Evolutionary conservation across 1,284 basidiomycete species (phyloP).

Genomic region (Crucibulum cyathiforme): DNA sequence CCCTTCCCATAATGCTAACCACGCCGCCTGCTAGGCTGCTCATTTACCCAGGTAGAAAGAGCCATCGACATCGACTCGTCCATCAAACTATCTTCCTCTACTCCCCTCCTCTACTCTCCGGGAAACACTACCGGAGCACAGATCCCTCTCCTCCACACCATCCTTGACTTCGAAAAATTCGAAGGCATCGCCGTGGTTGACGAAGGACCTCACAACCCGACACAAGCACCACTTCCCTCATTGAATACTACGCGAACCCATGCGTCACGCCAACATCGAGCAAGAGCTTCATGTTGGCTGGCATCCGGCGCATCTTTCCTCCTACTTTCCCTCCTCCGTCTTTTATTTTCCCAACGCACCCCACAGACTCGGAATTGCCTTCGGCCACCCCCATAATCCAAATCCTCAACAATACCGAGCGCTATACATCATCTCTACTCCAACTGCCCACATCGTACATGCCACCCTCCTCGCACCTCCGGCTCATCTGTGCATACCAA

Average conservation of each 20-base stretch:
- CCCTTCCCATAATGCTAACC: conserved; percentile 2
- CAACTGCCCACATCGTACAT: conserved; percentile 85
- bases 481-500: no score
- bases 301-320: conserved; percentile 73
- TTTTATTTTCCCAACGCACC: conserved; percentile 1
- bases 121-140: conserved; percentile 97
- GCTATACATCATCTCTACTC: conserved; percentile 96
- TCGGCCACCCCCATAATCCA: conserved; percentile 95
- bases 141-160: conserved; percentile 73
- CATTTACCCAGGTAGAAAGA: conserved; percentile 53
- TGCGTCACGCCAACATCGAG: conserved; percentile 95
- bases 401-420: conserved; percentile 96
- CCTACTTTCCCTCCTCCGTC: not conserved
- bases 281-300: conserved; percentile 96
- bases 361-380: conserved; percentile 85
- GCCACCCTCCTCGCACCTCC: no score
- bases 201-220: conserved; percentile 83
- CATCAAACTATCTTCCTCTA: conserved; percentile 70
- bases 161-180: conserved; percentile 85
- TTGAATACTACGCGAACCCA: conserved; percentile 87
- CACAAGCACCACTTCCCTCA: conserved; percentile 72
- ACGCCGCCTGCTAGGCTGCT: not conserved
- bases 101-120: conserved; percentile 92
- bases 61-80: conserved; percentile 69
- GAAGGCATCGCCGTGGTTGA: conserved; percentile 94